Percentiles rank a stretch among this genome's conserved stretches.
Evolutionary conservation across 129 eudicot genomes (phyloP).

Genomic region (Escallonia herrerae): DNA sequence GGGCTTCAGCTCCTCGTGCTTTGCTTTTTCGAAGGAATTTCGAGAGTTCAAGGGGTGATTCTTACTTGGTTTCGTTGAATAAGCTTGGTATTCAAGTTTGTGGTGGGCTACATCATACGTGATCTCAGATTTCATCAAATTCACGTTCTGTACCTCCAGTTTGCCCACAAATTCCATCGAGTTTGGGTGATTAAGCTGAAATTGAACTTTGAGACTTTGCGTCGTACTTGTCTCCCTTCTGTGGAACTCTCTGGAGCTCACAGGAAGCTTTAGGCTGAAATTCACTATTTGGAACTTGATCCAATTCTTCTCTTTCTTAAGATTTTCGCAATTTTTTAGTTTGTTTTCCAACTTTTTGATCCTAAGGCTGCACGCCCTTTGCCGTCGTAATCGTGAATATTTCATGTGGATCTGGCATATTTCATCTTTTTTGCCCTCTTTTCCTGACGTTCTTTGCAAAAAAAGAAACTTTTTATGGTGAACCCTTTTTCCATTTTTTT

Average conservation of each 20-base stretch:
- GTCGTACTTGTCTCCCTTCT: not conserved
- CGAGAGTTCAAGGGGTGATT: not conserved
- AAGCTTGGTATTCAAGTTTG: too few species aligned
- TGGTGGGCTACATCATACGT: too few species aligned
- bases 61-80: too few species aligned
- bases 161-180: not conserved
- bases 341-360: not conserved
- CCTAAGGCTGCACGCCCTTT: not conserved
- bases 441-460: not conserved
- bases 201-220: not conserved
- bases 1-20: not conserved
- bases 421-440: not conserved
- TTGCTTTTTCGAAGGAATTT: not conserved
- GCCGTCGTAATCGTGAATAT: not conserved
- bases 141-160: not conserved
- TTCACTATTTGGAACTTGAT: too few species aligned
- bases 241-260: too few species aligned
- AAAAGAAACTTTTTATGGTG: too few species aligned
- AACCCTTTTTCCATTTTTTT: too few species aligned
- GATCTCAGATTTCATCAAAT: not conserved
- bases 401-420: not conserved
- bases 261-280: not conserved
- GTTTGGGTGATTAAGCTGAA: not conserved
- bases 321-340: not conserved
- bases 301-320: not conserved